These are phyloP conservation scores for Xylariomycetidae sp. DNA, from an alignment of 2,329 filamentous ascomycete species.

Conservation along the genomic window DNA sequence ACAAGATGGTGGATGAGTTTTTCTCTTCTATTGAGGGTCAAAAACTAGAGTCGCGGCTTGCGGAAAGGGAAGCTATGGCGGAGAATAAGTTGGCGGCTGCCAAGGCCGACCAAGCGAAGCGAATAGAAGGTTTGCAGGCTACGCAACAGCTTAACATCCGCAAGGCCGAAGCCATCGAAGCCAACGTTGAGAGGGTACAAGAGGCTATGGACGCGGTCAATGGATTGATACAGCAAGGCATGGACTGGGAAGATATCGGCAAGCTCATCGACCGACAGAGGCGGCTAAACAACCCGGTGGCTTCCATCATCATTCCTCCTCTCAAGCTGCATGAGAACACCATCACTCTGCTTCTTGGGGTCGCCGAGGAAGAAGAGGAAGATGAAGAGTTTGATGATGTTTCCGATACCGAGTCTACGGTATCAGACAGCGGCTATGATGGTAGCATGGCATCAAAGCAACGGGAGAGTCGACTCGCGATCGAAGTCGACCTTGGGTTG, in stretches of 20 bases:
- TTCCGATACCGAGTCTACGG: conserved; percentile 53
- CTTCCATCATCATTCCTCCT: conserved; percentile 78
- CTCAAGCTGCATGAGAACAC: conserved; percentile 87
- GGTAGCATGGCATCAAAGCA: conserved; percentile 30
- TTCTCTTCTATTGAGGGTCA: conserved; percentile 95
- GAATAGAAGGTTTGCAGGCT: conserved; percentile 76
- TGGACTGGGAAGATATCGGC: conserved; percentile 95
- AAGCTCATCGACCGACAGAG: conserved; percentile 86
- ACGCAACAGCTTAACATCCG: conserved; percentile 76
- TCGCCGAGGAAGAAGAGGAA: conserved; percentile 59
- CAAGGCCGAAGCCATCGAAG: conserved; percentile 85
- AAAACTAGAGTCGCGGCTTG: conserved; percentile 76
- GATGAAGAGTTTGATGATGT: conserved; percentile 55
- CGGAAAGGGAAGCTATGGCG: conserved; percentile 75
- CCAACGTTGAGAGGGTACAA: conserved; percentile 84
- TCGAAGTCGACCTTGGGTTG: conserved; percentile 80
- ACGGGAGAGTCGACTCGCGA: conserved; percentile 51
- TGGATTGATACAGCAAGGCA: conserved; percentile 82
- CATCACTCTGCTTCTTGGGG: conserved; percentile 71
- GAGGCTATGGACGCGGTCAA: conserved; percentile 92
- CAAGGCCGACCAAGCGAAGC: conserved; percentile 73
- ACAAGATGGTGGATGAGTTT: conserved; percentile 91
- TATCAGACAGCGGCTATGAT: conserved; percentile 49
- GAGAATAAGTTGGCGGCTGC: conserved; percentile 83
- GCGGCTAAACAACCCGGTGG: conserved; percentile 73